Conservation (phyloP, 1,284 basidiomycete species). For the Pseudozyma sp. region DNA sequence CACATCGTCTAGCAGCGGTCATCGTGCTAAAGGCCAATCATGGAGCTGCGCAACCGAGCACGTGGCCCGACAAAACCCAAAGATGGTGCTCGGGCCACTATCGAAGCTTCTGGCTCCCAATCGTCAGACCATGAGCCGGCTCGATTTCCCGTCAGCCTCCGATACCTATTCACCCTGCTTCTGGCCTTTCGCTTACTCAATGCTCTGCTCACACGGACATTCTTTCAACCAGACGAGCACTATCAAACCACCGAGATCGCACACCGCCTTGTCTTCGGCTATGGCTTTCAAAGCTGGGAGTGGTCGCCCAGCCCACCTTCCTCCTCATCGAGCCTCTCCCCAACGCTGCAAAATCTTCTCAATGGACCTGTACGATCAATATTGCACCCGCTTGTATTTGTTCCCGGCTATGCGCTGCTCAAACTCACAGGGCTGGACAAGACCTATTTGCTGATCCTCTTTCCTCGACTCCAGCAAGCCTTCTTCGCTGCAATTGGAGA, state of each 20-base stretch:
- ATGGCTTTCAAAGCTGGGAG: constrained; percentile 95
- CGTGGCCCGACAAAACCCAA: not conserved
- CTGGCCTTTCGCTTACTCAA: constrained; percentile 70
- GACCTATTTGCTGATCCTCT: constrained; percentile 60
- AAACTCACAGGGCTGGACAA: constrained; percentile 74
- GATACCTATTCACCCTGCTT: constrained; percentile 39
- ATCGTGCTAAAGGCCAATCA: not conserved
- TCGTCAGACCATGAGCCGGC: too few species aligned
- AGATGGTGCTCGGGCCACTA: not conserved
- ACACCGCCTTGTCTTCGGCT: constrained; percentile 86
- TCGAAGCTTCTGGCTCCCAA: not conserved
- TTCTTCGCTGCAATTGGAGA: constrained; percentile 84
- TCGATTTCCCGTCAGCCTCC: constrained; percentile 1
- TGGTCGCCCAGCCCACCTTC: constrained; percentile 73
- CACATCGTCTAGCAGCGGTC: not conserved
- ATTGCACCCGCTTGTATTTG: constrained; percentile 74
- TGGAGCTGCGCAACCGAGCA: constrained; percentile 7
- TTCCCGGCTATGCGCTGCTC: constrained; percentile 81
- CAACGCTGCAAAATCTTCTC: constrained; percentile 17
- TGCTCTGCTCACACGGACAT: constrained; percentile 81
- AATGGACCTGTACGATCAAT: constrained; percentile 68
- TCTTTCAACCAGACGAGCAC: constrained; percentile 98
- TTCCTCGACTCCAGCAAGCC: constrained; percentile 84
- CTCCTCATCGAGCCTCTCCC: not conserved
- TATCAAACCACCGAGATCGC: constrained; percentile 95